These are phyloP conservation scores for Ampelocalamus luodianensis DNA, from an alignment of 176 grass and related monocot genomes.

Conservation along the genomic window DNA sequence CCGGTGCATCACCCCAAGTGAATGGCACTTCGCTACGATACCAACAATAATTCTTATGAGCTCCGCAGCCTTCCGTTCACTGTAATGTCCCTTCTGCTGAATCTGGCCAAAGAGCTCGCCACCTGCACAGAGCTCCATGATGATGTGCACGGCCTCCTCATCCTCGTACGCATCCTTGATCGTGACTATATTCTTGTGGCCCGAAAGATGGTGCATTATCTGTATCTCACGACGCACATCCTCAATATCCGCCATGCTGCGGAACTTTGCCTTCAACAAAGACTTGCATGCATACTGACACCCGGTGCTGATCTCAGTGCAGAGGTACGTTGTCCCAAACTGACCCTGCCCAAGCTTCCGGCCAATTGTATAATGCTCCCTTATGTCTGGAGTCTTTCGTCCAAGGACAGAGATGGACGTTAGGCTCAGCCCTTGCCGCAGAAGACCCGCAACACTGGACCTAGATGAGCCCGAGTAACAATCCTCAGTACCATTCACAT, in stretches of 20 bases:
- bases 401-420: slow-evolving; percentile 51
- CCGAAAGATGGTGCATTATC: slow-evolving; percentile 77
- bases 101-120: slow-evolving; percentile 70
- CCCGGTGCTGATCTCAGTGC: slow-evolving; percentile 68
- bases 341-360: slow-evolving; percentile 64
- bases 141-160: slow-evolving; percentile 58
- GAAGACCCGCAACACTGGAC: background rate
- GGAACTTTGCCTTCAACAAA: slow-evolving; percentile 57
- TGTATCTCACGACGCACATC: slow-evolving; percentile 83
- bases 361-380: slow-evolving; percentile 62
- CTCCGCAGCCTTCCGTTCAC: slow-evolving; percentile 69
- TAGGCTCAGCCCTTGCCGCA: slow-evolving; percentile 42
- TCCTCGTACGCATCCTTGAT: slow-evolving; percentile 85
- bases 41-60: slow-evolving; percentile 69
- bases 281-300: slow-evolving; percentile 73
- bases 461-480: slow-evolving; percentile 25
- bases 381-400: slow-evolving; percentile 58
- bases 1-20: slow-evolving; percentile 77
- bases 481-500: slow-evolving; percentile 15
- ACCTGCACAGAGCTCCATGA: slow-evolving; percentile 83
- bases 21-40: slow-evolving; percentile 64
- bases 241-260: slow-evolving; percentile 56
- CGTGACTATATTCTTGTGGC: slow-evolving; percentile 66
- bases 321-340: slow-evolving; percentile 68
- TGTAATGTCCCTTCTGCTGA: slow-evolving; percentile 51